Percentiles rank a stretch among this genome's conserved stretches.
Evolutionary conservation across 495 filamentous ascomycete species (phyloP).

Genomic region (Ramalina peruviana): DNA sequence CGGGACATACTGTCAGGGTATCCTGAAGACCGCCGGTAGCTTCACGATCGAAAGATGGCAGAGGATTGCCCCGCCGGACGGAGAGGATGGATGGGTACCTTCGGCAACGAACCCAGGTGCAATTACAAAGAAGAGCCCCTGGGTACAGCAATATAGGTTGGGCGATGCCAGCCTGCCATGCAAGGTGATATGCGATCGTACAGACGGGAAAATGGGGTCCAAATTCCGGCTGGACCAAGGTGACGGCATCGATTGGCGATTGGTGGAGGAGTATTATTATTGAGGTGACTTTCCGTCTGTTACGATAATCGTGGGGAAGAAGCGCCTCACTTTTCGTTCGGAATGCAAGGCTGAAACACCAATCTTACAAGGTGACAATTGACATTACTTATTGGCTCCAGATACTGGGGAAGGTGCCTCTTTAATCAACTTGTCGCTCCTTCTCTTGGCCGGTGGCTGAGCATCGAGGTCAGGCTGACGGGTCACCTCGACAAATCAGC

Average conservation of each 20-base stretch:
- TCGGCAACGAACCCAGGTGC: not conserved
- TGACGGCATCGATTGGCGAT: constrained; percentile 7
- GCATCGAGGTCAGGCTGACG: too few species aligned
- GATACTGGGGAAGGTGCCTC: too few species aligned
- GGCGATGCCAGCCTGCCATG: constrained; percentile 6
- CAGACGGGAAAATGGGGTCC: constrained; percentile 5
- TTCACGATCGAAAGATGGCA: constrained; percentile 33
- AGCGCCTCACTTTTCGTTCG: too few species aligned
- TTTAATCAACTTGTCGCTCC: too few species aligned
- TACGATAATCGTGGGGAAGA: too few species aligned
- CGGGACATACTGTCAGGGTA: constrained; percentile 32
- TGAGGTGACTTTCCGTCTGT: not conserved
- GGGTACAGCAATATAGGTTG: not conserved
- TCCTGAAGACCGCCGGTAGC: constrained; percentile 23
- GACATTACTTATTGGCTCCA: too few species aligned
- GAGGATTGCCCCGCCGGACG: constrained; percentile 12
- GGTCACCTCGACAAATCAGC: too few species aligned
- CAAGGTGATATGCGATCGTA: constrained; percentile 5
- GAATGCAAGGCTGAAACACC: too few species aligned
- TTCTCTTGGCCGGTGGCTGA: too few species aligned
- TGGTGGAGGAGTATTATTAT: constrained; percentile 13
- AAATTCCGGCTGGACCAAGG: not conserved
- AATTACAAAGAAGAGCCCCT: not conserved
- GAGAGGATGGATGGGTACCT: not conserved
- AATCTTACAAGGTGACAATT: too few species aligned